Base-by-base conservation (phyloP, 352 stramenopile genomes). In the Globisporangium apiculatum region DNA sequence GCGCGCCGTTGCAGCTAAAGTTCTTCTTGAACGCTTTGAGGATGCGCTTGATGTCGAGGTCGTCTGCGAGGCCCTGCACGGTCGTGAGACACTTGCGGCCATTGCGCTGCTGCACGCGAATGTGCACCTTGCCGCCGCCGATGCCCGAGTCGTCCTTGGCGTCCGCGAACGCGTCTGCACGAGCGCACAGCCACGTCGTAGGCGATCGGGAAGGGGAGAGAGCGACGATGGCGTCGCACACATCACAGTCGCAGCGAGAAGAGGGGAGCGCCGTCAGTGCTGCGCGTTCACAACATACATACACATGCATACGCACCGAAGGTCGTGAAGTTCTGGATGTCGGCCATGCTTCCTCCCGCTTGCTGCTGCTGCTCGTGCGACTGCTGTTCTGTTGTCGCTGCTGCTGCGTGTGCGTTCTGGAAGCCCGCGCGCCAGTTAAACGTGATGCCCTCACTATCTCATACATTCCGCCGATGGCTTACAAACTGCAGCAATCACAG, bases 11-110 rank as follows among this genome's bases (percentile, higher is more conserved):
- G 83, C 97, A 99, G 71, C 89, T 98, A 72, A 99, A 99, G 78
- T 99, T 99, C 85, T 99, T 99, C 89, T 99, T 99, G 72, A 99
- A 99, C 51, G 97, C 97, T 79, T 99, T 99, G 64, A 98, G 95
- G 78, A 99, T 99, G 55, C 96, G 86, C 84, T 99, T 99, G 53
- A 99, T 81, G 71, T 99, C 96, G 60, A 99, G 82, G 79, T 99
- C 97, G 60, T 98, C 91, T 1, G 96, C 96, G 55, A 99, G 83
- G 41, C 97, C 97, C 68, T 98, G 96, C 35, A 99, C 91, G 7
- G 97, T 99, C 53, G 97, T 99, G 73, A 99, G 96, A 97, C 96
- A 99, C 86, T 99, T 99, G 63, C 97, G 89, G 51, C 97, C 97
- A 72, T 99, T 99, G 66, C 97, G 94, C 86, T 99, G 97, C 86